Conservation (phyloP, 768 basidiomycete genomes). For the Peribolospora baueri region DNA sequence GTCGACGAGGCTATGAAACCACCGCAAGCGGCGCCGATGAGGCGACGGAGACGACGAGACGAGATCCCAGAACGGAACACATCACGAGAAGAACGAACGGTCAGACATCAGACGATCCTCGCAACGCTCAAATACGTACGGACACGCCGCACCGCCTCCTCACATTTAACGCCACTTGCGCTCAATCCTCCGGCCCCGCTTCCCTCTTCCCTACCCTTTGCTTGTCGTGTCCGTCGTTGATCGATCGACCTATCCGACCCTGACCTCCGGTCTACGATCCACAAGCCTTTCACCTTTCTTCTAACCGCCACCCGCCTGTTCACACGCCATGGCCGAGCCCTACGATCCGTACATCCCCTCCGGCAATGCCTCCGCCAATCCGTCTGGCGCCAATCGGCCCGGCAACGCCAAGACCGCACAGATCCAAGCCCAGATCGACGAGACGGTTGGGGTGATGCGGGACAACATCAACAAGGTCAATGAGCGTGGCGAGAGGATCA, state of each 20-base stretch:
- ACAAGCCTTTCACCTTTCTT: not conserved
- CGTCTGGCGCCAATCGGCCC: conserved; percentile 25
- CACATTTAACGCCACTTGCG: not conserved
- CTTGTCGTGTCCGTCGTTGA: not conserved
- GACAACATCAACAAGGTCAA: conserved; percentile 93
- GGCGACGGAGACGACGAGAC: not conserved
- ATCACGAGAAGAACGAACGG: too few relatives aligned
- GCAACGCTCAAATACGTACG: too few relatives aligned
- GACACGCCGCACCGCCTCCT: too few relatives aligned
- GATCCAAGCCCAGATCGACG: conserved; percentile 82
- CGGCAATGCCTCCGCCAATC: conserved; percentile 35
- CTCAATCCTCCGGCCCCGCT: not conserved
- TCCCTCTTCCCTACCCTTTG: not conserved
- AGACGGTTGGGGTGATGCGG: conserved; percentile 91
- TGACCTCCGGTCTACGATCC: not conserved
- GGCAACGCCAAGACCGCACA: conserved; percentile 65
- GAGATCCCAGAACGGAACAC: too few relatives aligned
- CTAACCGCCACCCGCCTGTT: not conserved
- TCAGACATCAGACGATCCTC: too few relatives aligned
- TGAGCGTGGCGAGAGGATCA: conserved; percentile 79
- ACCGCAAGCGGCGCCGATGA: not conserved
- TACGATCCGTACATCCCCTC: conserved; percentile 94
- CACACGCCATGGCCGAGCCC: conserved; percentile 57
- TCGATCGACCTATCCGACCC: not conserved
- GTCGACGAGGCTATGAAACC: not conserved